Evolutionary conservation across 139 green algal species (phyloP).

Genomic region (Chlamydomonas sphaeroides): DNA sequence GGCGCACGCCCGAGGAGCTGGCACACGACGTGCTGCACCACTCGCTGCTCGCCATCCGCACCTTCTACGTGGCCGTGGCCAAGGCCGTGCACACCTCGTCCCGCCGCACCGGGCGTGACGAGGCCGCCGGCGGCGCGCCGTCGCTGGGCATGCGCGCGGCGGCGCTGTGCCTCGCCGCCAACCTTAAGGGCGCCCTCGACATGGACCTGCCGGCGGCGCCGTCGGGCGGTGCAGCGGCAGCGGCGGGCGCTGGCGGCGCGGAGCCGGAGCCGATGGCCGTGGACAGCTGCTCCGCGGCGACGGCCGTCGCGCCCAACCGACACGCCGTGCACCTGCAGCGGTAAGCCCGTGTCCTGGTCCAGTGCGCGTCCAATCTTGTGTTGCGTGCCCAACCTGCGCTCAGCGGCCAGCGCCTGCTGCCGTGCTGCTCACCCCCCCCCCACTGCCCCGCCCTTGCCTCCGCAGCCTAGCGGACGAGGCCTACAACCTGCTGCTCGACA

Average conservation of each 20-base stretch:
- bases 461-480: conserved; percentile 73
- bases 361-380: too few relatives aligned
- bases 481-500: conserved; percentile 82
- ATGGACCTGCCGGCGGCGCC: conserved; percentile 43
- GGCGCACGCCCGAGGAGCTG: conserved; percentile 74
- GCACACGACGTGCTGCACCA: conserved; percentile 79
- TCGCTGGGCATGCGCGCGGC: conserved; percentile 67
- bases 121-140: conserved; percentile 38
- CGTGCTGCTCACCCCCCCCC: background rate
- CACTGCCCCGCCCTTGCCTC: background rate
- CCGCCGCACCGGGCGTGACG: conserved; percentile 44
- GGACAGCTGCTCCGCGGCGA: background rate
- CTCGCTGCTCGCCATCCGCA: conserved; percentile 71
- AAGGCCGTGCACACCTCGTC: conserved; percentile 86
- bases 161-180: conserved; percentile 71
- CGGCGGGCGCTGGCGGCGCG: background rate
- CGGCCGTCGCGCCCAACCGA: conserved; percentile 7
- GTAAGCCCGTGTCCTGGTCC: background rate
- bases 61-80: conserved; percentile 75
- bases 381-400: background rate
- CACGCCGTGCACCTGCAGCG: conserved; percentile 33
- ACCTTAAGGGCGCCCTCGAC: conserved; percentile 73
- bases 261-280: conserved; percentile 17
- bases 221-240: background rate
- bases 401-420: background rate